Evolutionary conservation across 805 yeast genomes (phyloP).

Genomic region (Candida argentea): DNA sequence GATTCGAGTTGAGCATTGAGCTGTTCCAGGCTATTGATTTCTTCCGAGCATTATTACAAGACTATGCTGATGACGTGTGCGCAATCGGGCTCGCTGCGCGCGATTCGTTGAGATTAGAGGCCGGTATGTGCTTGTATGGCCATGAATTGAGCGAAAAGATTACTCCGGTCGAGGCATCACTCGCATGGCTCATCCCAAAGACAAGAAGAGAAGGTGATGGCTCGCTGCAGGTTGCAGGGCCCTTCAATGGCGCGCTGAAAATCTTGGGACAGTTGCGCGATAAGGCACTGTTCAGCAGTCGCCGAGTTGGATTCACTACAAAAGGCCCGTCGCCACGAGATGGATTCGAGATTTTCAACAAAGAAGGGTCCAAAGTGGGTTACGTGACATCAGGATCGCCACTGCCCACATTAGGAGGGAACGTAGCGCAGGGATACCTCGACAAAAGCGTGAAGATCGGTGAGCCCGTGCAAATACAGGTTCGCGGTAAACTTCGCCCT

Average conservation of each 20-base stretch:
- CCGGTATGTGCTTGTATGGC: slow-evolving; percentile 97
- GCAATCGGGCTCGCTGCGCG: slow-evolving; percentile 98
- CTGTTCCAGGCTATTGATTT: slow-evolving; percentile 43
- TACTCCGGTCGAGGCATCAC: slow-evolving; percentile 83
- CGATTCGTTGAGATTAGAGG: slow-evolving; percentile 90
- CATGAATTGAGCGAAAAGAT: slow-evolving; percentile 72
- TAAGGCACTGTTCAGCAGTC: slow-evolving; percentile 41
- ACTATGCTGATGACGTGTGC: slow-evolving; percentile 45
- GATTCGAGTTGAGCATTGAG: slow-evolving; percentile 79
- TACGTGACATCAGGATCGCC: slow-evolving; percentile 55
- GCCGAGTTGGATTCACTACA: slow-evolving; percentile 67
- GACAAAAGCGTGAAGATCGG: slow-evolving; percentile 68
- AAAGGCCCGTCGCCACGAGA: slow-evolving; percentile 92
- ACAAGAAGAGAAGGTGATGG: slow-evolving; percentile 46
- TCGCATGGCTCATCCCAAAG: slow-evolving; percentile 86
- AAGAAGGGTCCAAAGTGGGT: slow-evolving; percentile 44
- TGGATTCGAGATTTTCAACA: slow-evolving; percentile 50
- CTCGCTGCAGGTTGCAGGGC: slow-evolving; percentile 4
- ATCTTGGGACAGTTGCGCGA: slow-evolving; percentile 64
- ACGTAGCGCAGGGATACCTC: slow-evolving; percentile 87
- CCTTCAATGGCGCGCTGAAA: slow-evolving; percentile 67
- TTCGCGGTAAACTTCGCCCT: slow-evolving; percentile 74
- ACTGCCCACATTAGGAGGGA: slow-evolving; percentile 54
- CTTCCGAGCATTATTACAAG: slow-evolving; percentile 47
- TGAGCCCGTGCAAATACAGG: slow-evolving; percentile 58